phyloP scores from a whole-genome alignment of 1,139 yeast species.

The Meyerozyma sp. region DNA sequence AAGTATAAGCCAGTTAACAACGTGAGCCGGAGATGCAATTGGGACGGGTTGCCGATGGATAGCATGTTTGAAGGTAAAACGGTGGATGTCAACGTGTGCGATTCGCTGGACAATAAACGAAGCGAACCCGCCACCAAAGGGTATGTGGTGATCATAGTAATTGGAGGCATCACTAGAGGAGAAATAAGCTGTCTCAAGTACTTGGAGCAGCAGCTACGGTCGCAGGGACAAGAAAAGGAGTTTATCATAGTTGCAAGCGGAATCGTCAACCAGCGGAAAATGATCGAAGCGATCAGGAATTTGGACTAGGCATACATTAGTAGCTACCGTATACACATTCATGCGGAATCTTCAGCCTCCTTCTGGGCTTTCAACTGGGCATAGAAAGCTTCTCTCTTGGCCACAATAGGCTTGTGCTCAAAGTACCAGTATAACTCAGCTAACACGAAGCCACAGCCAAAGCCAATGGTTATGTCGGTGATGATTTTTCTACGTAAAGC shows the following conservation, averaged over 20 bases:
- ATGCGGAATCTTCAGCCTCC: conserved; percentile 54
- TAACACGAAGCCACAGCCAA: conserved; percentile 37
- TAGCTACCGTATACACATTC: neutral
- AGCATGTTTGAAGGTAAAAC: conserved; percentile 35
- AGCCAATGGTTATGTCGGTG: conserved; percentile 72
- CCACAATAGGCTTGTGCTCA: conserved; percentile 70
- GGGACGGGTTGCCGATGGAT: conserved; percentile 38
- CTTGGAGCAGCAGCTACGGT: conserved; percentile 38
- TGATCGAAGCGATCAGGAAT: neutral
- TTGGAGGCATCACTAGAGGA: conserved; percentile 81
- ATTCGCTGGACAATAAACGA: conserved; percentile 20
- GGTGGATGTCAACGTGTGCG: conserved; percentile 30
- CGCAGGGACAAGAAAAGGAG: conserved; percentile 31
- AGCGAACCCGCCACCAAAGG: conserved; percentile 13
- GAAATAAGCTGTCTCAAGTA: conserved; percentile 65
- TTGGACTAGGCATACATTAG: neutral
- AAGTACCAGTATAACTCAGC: conserved; percentile 68
- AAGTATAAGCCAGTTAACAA: conserved; percentile 39
- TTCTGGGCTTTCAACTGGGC: conserved; percentile 69
- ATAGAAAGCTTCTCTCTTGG: conserved; percentile 81
- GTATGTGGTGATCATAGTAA: conserved; percentile 46
- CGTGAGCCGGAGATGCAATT: conserved; percentile 35
- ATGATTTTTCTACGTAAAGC: conserved; percentile 76
- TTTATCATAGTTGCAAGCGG: conserved; percentile 54
- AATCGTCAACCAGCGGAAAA: conserved; percentile 42